Percentiles rank a stretch among this genome's conserved stretches.
Conservation (phyloP, 1,284 basidiomycete species). For the Sparassis latifolia region DNA sequence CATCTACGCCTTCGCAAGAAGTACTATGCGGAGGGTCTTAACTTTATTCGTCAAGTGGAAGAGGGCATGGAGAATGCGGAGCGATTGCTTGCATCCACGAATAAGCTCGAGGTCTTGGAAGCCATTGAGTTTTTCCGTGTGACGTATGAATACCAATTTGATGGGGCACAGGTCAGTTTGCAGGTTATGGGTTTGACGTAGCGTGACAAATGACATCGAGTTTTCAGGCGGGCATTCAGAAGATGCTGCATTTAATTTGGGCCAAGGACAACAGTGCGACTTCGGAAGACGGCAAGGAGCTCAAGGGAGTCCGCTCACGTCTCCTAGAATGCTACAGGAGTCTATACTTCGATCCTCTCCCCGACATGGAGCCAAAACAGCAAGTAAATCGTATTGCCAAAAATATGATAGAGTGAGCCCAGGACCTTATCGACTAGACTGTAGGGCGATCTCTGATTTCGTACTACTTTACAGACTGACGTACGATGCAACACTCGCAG, state of each 20-base stretch:
- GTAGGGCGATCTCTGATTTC: not conserved
- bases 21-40: slow-evolving; percentile 84
- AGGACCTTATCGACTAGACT: too few species aligned
- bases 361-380: slow-evolving; percentile 69
- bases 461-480: slow-evolving; percentile 53
- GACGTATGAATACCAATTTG: slow-evolving; percentile 79
- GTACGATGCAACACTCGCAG: slow-evolving; percentile 88
- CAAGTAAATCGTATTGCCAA: slow-evolving; percentile 94
- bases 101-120: slow-evolving; percentile 92
- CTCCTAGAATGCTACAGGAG: slow-evolving; percentile 87
- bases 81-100: slow-evolving; percentile 83
- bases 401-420: slow-evolving; percentile 89
- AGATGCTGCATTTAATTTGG: slow-evolving; percentile 98
- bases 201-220: not conserved
- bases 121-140: slow-evolving; percentile 93
- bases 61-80: slow-evolving; percentile 69
- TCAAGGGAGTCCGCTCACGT: slow-evolving; percentile 84
- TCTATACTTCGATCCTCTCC: slow-evolving; percentile 84
- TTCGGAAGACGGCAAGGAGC: slow-evolving; percentile 79
- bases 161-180: slow-evolving; percentile 59
- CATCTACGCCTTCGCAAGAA: slow-evolving; percentile 78
- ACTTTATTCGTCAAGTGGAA: slow-evolving; percentile 84
- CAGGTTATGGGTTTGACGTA: not conserved
- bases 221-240: slow-evolving; percentile 75
- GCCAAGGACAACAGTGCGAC: slow-evolving; percentile 88